phyloP scores from a whole-genome alignment of 2,329 filamentous ascomycete genomes.

The Neoascochyta sp. region DNA sequence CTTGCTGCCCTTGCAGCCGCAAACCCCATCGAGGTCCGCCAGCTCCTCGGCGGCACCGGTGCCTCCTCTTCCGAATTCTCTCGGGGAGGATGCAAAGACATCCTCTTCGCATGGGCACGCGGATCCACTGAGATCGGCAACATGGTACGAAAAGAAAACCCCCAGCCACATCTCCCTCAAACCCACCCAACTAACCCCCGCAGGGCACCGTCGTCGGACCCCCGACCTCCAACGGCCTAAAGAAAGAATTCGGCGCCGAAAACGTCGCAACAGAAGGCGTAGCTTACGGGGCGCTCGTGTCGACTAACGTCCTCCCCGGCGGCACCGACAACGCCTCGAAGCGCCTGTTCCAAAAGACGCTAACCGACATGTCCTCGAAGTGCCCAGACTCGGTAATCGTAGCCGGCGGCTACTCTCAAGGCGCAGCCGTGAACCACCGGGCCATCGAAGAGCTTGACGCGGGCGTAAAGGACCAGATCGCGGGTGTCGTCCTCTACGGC shows the following conservation, averaged over 20 bases:
- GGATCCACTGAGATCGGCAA: slow-evolving; percentile 51
- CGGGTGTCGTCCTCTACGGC: slow-evolving; percentile 45
- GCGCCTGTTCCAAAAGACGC: slow-evolving; percentile 19
- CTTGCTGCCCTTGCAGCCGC: slow-evolving; percentile 20
- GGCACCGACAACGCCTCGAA: slow-evolving; percentile 23
- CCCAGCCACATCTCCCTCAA: slow-evolving; percentile 12
- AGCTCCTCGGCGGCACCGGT: slow-evolving; percentile 18
- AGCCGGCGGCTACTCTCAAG: slow-evolving; percentile 30
- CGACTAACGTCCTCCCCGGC: slow-evolving; percentile 29
- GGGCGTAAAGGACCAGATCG: slow-evolving; percentile 31
- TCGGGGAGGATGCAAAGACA: slow-evolving; percentile 38
- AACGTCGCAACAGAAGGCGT: slow-evolving; percentile 35
- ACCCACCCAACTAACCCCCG: slow-evolving; percentile 9
- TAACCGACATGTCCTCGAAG: slow-evolving; percentile 24
- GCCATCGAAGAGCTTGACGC: slow-evolving; percentile 28
- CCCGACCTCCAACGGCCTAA: slow-evolving; percentile 30
- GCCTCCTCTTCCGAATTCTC: slow-evolving; percentile 40
- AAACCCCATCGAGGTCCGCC: slow-evolving; percentile 23
- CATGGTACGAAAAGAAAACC: slow-evolving; percentile 42
- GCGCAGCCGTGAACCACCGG: slow-evolving; percentile 36
- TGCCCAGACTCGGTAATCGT: slow-evolving; percentile 36
- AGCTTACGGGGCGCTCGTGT: slow-evolving; percentile 26
- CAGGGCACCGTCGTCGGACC: slow-evolving; percentile 38
- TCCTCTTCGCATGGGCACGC: slow-evolving; percentile 50
- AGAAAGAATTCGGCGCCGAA: slow-evolving; percentile 20